A percentile compares a stretch with the other conserved stretches of the same genome.
These are phyloP conservation scores for Saccharum spontaneum DNA, from an alignment of 176 grass and related monocot genomes.

Conservation along the genomic window DNA sequence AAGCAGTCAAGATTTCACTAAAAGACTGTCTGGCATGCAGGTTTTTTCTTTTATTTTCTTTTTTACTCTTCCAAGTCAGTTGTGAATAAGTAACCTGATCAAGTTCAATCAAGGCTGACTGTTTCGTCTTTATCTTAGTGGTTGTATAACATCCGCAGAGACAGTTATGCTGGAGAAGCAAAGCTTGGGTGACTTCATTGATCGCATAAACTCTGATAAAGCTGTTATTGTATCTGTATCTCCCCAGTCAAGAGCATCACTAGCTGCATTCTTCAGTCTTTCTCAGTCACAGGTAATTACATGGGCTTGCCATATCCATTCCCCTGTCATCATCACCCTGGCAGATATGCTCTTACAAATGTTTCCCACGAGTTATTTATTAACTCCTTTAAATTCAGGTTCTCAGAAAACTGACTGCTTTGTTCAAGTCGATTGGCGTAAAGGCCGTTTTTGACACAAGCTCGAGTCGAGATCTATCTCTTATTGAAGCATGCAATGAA, in stretches of 20 bases:
- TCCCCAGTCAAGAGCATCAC: constrained; percentile 94
- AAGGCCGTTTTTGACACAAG: constrained; percentile 90
- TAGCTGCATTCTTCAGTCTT: constrained; percentile 82
- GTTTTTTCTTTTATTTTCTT: constrained; percentile 35
- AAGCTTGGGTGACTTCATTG: constrained; percentile 82
- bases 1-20: constrained; percentile 93
- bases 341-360: not conserved
- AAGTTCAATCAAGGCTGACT: constrained; percentile 11
- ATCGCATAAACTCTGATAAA: constrained; percentile 62
- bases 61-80: not conserved
- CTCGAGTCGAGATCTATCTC: constrained; percentile 78
- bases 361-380: not conserved
- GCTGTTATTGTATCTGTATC: constrained; percentile 81
- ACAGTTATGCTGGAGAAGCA: constrained; percentile 99
- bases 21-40: constrained; percentile 99
- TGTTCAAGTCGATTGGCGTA: constrained; percentile 87
- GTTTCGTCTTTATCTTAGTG: constrained; percentile 57
- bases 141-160: constrained; percentile 94
- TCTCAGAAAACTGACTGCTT: constrained; percentile 69
- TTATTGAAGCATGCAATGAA: constrained; percentile 92
- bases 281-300: constrained; percentile 71
- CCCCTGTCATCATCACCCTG: not conserved
- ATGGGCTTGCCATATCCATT: not conserved
- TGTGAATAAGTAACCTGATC: not conserved
- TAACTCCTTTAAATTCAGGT: constrained; percentile 53